Evolutionary conservation across 2,329 filamentous ascomycete genomes (phyloP).

Genomic region (Cordyceps cicadae): DNA sequence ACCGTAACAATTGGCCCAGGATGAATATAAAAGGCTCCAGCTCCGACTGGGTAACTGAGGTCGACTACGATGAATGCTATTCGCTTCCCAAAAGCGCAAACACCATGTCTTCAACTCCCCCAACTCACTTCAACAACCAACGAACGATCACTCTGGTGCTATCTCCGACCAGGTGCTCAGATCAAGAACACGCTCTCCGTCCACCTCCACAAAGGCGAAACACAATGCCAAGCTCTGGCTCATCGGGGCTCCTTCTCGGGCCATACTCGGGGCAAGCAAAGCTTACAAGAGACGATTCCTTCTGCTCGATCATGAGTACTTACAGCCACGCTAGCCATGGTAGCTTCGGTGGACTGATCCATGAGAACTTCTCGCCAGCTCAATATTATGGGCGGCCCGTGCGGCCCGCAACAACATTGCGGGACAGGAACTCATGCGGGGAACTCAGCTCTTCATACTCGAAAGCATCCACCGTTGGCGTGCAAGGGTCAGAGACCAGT

Average conservation of each 20-base stretch:
- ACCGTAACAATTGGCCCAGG: neutral
- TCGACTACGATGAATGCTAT: neutral
- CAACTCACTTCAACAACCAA: neutral
- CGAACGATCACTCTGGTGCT: conserved; percentile 1
- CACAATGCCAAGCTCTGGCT: conserved; percentile 8
- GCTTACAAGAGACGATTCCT: conserved; percentile 15
- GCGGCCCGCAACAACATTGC: neutral
- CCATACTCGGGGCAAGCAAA: neutral
- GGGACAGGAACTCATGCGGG: neutral
- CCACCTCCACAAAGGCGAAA: neutral
- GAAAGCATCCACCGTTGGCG: conserved; percentile 23
- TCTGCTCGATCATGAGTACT: conserved; percentile 21
- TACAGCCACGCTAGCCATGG: conserved; percentile 18
- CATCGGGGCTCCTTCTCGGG: neutral
- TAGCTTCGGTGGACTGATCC: neutral
- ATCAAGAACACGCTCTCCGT: neutral
- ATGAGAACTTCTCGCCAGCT: neutral
- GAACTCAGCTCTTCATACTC: conserved; percentile 12
- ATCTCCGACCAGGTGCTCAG: neutral
- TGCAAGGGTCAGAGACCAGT: neutral
- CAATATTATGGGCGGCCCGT: neutral
- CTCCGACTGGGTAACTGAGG: neutral
- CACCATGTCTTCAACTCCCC: neutral
- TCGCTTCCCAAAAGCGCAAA: neutral
- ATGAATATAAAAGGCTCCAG: neutral